These are phyloP conservation scores for Phytopythium litorale DNA, from an alignment of 352 stramenopile species.

Conservation along the genomic window DNA sequence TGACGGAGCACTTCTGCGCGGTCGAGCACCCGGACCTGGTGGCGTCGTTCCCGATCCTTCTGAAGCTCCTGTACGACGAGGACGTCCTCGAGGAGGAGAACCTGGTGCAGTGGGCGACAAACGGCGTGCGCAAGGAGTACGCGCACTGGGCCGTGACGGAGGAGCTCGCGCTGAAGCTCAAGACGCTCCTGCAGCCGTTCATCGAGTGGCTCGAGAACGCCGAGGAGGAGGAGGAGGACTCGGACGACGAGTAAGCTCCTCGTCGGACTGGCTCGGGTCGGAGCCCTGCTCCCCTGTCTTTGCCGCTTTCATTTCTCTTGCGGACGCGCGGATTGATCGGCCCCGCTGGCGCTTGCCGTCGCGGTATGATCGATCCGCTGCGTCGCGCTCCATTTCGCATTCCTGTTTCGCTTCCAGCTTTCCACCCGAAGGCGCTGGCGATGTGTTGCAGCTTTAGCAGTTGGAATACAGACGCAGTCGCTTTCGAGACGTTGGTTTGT, in stretches of 20 bases:
- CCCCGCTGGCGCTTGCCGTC: neutral
- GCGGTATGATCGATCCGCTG: neutral
- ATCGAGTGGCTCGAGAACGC: constrained; percentile 97
- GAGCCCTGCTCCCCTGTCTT: neutral
- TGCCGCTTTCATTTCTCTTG: constrained; percentile 1
- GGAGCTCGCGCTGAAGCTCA: constrained; percentile 84
- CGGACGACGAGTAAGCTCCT: constrained; percentile 55
- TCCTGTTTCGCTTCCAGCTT: neutral
- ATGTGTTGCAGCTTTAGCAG: neutral
- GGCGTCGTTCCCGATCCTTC: constrained; percentile 89
- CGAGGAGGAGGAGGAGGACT: constrained; percentile 89
- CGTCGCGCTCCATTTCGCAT: neutral
- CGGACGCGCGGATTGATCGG: neutral
- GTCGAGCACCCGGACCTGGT: constrained; percentile 82
- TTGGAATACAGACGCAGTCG: neutral
- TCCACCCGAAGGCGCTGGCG: neutral
- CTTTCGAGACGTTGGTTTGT: neutral
- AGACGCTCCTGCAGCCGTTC: constrained; percentile 90
- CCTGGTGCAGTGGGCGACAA: constrained; percentile 90
- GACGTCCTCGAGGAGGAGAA: constrained; percentile 95
- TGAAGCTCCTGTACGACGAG: constrained; percentile 97
- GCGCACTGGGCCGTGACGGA: constrained; percentile 87
- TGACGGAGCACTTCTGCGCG: constrained; percentile 89
- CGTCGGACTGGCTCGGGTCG: neutral
- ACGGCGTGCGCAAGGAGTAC: constrained; percentile 70